phyloP scores from a whole-genome alignment of 1,284 basidiomycete genomes.

The Schizophyllum amplum region DNA sequence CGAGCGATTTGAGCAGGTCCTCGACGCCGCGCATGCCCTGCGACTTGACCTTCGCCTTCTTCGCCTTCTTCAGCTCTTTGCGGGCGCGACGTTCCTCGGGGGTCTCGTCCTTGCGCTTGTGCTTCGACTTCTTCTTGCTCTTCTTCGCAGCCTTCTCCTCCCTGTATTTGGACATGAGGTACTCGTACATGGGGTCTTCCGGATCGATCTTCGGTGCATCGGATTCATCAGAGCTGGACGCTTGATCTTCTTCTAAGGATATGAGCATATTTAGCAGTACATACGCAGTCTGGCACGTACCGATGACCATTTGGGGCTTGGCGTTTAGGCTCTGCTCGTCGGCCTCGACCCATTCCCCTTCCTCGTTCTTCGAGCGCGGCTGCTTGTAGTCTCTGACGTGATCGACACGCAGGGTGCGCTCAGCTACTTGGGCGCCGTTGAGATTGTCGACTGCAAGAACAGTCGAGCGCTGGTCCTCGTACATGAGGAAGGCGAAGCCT shows the following conservation, averaged over 20 bases:
- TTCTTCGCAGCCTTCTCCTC: slow-evolving; percentile 61
- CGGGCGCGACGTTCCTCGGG: slow-evolving; percentile 67
- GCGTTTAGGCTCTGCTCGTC: slow-evolving; percentile 85
- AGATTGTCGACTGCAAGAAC: slow-evolving; percentile 97
- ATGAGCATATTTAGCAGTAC: background rate
- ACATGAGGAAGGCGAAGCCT: slow-evolving; percentile 98
- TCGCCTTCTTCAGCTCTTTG: slow-evolving; percentile 58
- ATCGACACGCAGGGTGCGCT: slow-evolving; percentile 84
- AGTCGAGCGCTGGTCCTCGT: slow-evolving; percentile 96
- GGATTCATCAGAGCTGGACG: slow-evolving; percentile 2
- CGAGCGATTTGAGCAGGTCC: slow-evolving; percentile 39
- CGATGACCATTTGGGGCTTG: slow-evolving; percentile 60
- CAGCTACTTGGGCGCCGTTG: slow-evolving; percentile 88
- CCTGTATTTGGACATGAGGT: slow-evolving; percentile 62
- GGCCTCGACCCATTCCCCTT: slow-evolving; percentile 84
- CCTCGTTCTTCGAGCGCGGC: slow-evolving; percentile 69
- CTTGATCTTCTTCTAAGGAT: slow-evolving; percentile 1
- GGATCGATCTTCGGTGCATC: slow-evolving; percentile 57
- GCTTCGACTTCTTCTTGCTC: slow-evolving; percentile 45
- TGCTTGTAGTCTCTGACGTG: slow-evolving; percentile 95
- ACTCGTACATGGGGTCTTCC: slow-evolving; percentile 97
- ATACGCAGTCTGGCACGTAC: slow-evolving; percentile 32
- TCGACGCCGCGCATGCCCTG: slow-evolving; percentile 41
- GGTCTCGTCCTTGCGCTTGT: slow-evolving; percentile 66
- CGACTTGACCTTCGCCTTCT: slow-evolving; percentile 40